Evolutionary conservation across 257 asterid species (phyloP).

Genomic region (Agastache rugosa): DNA sequence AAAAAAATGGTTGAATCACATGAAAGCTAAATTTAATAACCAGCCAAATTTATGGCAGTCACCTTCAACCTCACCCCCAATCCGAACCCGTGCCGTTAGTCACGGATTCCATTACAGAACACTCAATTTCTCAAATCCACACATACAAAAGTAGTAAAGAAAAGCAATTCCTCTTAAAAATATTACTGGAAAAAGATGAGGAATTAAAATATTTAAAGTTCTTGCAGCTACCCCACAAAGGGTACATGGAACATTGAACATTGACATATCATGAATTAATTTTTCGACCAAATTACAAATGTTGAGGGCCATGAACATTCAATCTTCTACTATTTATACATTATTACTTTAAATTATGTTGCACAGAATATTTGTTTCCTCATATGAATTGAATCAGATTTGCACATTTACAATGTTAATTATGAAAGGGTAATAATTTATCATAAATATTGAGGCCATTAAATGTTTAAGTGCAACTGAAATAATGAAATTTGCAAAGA

Average conservation of each 20-base stretch:
- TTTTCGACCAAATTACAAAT: conserved; percentile 42
- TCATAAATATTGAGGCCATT: neutral
- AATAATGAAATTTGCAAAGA: conserved; percentile 8
- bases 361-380: neutral
- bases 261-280: conserved; percentile 25
- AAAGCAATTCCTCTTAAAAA: neutral
- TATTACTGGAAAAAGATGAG: neutral
- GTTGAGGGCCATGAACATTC: conserved; percentile 25
- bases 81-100: conserved; percentile 72
- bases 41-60: conserved; percentile 60
- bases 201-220: conserved; percentile 12
- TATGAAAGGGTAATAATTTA: neutral
- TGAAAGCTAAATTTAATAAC: conserved; percentile 57
- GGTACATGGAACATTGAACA: conserved; percentile 33
- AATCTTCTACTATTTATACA: conserved; percentile 18
- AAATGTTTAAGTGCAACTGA: neutral
- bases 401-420: neutral
- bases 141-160: neutral
- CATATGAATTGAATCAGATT: conserved; percentile 17
- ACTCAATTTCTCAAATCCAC: conserved; percentile 30
- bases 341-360: conserved; percentile 15
- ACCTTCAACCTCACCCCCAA: conserved; percentile 44
- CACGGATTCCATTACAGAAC: conserved; percentile 74
- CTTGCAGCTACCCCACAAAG: conserved; percentile 39
- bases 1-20: conserved; percentile 58